Evolutionary conservation across 345 rosid genomes (phyloP).

Genomic region (Eucalyptus polyanthemos): DNA sequence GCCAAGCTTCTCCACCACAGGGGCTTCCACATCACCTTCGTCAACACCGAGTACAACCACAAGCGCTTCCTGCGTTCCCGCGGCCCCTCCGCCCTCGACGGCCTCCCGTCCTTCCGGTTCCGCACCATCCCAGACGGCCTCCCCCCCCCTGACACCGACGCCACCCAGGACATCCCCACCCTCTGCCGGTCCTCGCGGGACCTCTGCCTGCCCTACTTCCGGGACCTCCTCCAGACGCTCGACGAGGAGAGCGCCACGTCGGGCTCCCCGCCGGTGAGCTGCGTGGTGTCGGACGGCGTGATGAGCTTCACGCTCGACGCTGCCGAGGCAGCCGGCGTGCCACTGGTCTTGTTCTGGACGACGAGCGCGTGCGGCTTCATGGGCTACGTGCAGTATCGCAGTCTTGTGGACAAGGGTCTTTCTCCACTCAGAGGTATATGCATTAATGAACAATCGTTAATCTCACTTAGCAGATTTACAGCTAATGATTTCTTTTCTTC

Average conservation of each 20-base stretch:
- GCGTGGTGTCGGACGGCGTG: slow-evolving; percentile 23
- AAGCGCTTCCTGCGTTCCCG: not conserved
- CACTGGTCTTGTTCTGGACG: slow-evolving; percentile 21
- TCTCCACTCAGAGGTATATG: slow-evolving; percentile 29
- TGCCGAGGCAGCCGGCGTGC: slow-evolving; percentile 19
- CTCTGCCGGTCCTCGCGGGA: slow-evolving; percentile 10
- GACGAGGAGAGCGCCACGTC: not conserved
- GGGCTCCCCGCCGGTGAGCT: slow-evolving; percentile 15
- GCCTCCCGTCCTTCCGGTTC: slow-evolving; percentile 20
- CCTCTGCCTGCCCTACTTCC: slow-evolving; percentile 12
- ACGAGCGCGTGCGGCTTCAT: slow-evolving; percentile 22
- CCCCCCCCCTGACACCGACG: not conserved
- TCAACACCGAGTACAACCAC: not conserved
- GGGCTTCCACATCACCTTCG: not conserved
- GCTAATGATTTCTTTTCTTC: not conserved
- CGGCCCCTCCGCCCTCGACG: not conserved
- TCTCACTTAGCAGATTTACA: not conserved
- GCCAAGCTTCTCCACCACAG: not conserved
- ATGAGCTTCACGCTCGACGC: slow-evolving; percentile 27
- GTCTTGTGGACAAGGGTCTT: slow-evolving; percentile 14
- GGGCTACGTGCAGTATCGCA: slow-evolving; percentile 2
- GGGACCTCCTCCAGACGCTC: slow-evolving; percentile 5
- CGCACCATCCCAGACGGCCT: slow-evolving; percentile 22
- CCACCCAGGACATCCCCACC: slow-evolving; percentile 1
- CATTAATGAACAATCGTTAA: not conserved